Conservation (phyloP, 768 basidiomycete species). For the Nidula microcarpa region DNA sequence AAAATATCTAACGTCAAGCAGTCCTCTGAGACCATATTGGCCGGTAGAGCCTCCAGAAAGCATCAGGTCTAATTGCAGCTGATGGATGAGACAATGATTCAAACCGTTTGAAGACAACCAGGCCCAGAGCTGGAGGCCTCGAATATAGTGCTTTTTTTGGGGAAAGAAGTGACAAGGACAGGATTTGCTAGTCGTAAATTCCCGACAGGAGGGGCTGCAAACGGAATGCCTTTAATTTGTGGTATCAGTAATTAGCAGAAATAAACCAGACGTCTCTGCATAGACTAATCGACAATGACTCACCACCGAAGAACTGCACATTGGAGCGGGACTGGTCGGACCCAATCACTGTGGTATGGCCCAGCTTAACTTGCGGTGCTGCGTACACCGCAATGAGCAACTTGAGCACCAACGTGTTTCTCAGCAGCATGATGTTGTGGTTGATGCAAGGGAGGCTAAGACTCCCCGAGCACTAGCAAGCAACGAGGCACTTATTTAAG, state of each 20-base stretch:
- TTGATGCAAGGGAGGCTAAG: too few relatives aligned
- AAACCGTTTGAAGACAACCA: conserved; percentile 17
- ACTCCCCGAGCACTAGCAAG: too few relatives aligned
- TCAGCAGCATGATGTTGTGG: too few relatives aligned
- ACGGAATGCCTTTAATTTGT: conserved; percentile 22
- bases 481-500: too few relatives aligned
- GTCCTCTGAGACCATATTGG: conserved; percentile 32
- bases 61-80: background rate
- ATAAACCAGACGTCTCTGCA: background rate
- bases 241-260: background rate
- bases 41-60: background rate
- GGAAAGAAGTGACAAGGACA: conserved; percentile 9
- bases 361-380: too few relatives aligned
- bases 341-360: background rate
- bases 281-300: background rate
- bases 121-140: conserved; percentile 18
- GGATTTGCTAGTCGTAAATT: conserved; percentile 22
- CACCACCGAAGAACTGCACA: background rate
- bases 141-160: conserved; percentile 9
- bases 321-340: background rate
- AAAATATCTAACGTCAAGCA: conserved; percentile 43
- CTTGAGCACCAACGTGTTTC: too few relatives aligned
- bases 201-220: conserved; percentile 24
- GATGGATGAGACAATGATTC: background rate
- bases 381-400: too few relatives aligned